Evolutionary conservation across 495 filamentous ascomycete species (phyloP), one percentile per base, ranked within the genome.

Genomic region (Talaromyces nanjingensis): DNA sequence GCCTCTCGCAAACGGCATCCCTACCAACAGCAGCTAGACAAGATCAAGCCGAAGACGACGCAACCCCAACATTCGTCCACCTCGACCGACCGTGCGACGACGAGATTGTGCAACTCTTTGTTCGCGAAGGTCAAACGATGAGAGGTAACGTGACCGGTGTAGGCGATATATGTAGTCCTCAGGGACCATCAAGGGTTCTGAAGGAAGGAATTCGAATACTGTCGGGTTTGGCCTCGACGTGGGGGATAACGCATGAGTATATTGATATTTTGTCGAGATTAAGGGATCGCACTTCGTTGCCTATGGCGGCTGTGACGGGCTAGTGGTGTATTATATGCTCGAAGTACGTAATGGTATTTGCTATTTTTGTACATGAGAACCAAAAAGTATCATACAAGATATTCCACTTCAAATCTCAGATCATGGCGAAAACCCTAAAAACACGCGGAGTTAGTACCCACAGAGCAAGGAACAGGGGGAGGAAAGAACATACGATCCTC

Each of bases 401-500:
- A 54, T 54, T 9, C 18, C 14, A 11, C 24, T 22, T 27, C 53
- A 27, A 54, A 6, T 4, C 53, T 16, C 14, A 3, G 2, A 7
- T 29, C 27, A 56, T 22, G 24, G 22, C 20, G 24, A 56, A 11
- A 56, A 56, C n/a, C 11, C 53, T 56, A 16, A 29, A 27, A 54
- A n/a, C 3, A 34, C 7, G 27, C 29, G 3, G 6, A 31, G 6
- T 31, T 31, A 31, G 29, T 31, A 31, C 29, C 5, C 29, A 31
- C 6, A 7, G 29, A 31, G 5, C 7, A 31, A 31, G 14, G 5
- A 49, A 39, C 27, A 31, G 4, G 25, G 52, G 25, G 12, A 34
- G 3, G 24, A 31, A 14, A 2, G 16, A 31, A 62, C 60, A 33
- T 62, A 73, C 78, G 63, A 58, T 92, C 91, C 82, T 97, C 94